Percentiles rank a stretch among this genome's conserved stretches.
Conservation (phyloP, 1,139 yeast species). For the Scheffersomyces lignicola region DNA sequence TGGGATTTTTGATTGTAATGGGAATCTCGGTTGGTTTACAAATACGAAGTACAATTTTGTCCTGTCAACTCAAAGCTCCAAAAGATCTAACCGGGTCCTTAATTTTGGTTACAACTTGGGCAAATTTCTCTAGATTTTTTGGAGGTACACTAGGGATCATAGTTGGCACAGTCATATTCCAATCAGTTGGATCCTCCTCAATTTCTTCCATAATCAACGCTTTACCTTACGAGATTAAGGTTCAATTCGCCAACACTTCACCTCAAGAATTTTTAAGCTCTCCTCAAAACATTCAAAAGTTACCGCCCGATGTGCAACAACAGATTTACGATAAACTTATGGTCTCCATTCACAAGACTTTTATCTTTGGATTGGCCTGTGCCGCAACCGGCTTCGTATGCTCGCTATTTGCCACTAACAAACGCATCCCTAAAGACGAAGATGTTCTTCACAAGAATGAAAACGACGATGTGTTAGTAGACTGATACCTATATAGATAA, state of each 20-base stretch:
- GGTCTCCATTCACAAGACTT: constrained; percentile 40
- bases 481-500: too few relatives aligned
- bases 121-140: constrained; percentile 46
- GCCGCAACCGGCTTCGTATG: constrained; percentile 29
- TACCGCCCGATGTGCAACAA: constrained; percentile 24
- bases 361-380: constrained; percentile 39
- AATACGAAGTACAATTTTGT: constrained; percentile 52
- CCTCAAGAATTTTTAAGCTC: constrained; percentile 26
- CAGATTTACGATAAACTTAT: constrained; percentile 31
- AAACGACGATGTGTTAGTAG: constrained; percentile 4
- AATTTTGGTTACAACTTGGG: constrained; percentile 48
- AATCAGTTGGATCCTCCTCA: constrained; percentile 24
- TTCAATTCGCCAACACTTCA: constrained; percentile 15
- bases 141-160: constrained; percentile 53
- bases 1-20: constrained; percentile 54
- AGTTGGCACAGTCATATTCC: constrained; percentile 49
- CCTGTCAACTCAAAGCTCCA: constrained; percentile 59
- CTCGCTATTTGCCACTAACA: constrained; percentile 37
- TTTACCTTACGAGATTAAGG: constrained; percentile 15
- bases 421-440: constrained; percentile 34
- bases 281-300: constrained; percentile 25
- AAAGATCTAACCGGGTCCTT: constrained; percentile 47
- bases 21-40: constrained; percentile 58
- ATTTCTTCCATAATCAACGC: constrained; percentile 16
- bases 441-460: constrained; percentile 25